Conservation (phyloP, 768 basidiomycete genomes). For the Leccinum olivaceopallidum region DNA sequence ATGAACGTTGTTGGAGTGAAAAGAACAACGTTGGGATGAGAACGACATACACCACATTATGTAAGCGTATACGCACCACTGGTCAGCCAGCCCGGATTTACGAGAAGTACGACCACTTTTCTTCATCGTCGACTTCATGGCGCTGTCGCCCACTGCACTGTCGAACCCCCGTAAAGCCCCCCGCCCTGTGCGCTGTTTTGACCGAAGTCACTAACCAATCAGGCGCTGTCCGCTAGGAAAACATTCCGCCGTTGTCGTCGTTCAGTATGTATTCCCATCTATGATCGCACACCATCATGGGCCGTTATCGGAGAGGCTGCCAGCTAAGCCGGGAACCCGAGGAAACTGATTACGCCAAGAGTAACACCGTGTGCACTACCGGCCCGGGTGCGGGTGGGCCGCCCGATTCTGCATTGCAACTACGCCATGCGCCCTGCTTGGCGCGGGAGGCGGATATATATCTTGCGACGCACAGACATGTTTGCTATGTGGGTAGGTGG, state of each 20-base stretch:
- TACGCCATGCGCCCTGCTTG: background rate
- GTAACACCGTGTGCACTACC: background rate
- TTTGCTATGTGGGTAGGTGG: background rate
- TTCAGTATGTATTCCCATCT: background rate
- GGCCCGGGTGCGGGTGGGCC: background rate
- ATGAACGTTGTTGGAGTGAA: background rate
- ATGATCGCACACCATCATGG: background rate
- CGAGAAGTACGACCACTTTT: too few species aligned
- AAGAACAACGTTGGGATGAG: background rate
- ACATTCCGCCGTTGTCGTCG: background rate
- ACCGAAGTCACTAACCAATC: background rate
- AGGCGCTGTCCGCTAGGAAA: background rate
- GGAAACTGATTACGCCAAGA: background rate
- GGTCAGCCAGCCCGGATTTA: too few species aligned
- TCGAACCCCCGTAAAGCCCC: too few species aligned
- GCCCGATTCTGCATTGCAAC: background rate
- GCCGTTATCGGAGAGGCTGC: background rate
- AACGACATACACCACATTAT: background rate
- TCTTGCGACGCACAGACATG: background rate
- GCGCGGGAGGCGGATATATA: background rate
- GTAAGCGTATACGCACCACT: background rate
- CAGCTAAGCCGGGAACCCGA: background rate
- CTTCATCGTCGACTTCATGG: background rate
- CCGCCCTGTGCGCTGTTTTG: too few species aligned
- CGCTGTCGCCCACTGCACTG: too few species aligned